A percentile compares a stretch with the other conserved stretches of the same genome.
These are phyloP conservation scores for Debaryomycetaceae sp. DNA, from an alignment of 1,139 yeast species.

Conservation along the genomic window DNA sequence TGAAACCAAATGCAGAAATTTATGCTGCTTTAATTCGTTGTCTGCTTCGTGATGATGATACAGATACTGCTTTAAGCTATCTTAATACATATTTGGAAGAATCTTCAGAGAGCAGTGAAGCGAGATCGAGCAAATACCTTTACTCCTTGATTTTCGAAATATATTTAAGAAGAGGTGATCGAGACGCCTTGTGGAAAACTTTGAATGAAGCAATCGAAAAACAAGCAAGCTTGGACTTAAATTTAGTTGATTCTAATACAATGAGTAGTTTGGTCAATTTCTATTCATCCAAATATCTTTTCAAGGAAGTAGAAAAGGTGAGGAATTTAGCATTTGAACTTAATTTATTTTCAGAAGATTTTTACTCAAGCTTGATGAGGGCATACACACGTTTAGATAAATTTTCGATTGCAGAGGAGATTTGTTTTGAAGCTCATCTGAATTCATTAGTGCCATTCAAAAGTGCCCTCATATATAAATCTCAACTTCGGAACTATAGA, in stretches of 20 bases:
- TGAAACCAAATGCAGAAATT: conserved; percentile 48
- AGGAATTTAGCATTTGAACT: conserved; percentile 16
- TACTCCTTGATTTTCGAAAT: conserved; percentile 41
- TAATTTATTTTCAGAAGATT: conserved; percentile 13
- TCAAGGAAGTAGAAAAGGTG: conserved; percentile 21
- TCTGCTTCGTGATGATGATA: conserved; percentile 43
- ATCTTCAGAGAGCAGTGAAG: conserved; percentile 13
- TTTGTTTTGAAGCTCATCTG: conserved; percentile 28
- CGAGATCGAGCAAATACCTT: conserved; percentile 27
- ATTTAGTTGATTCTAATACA: conserved; percentile 17
- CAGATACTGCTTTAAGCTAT: conserved; percentile 31
- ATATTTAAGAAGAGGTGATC: conserved; percentile 34
- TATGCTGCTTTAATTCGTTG: conserved; percentile 49
- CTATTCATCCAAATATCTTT: conserved; percentile 21
- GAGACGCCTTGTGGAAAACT: conserved; percentile 37
- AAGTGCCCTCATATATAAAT: conserved; percentile 23
- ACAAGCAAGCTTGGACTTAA: conserved; percentile 13
- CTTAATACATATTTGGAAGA: conserved; percentile 18
- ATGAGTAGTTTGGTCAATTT: conserved; percentile 17
- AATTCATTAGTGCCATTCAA: conserved; percentile 27
- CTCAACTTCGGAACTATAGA: conserved; percentile 31
- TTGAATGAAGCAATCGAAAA: conserved; percentile 30
- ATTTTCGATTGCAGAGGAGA: conserved; percentile 30
- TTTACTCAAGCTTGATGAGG: conserved; percentile 19
- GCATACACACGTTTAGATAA: conserved; percentile 31